Conservation (phyloP, 768 basidiomycete species). For the Panaeolus papilionaceus region DNA sequence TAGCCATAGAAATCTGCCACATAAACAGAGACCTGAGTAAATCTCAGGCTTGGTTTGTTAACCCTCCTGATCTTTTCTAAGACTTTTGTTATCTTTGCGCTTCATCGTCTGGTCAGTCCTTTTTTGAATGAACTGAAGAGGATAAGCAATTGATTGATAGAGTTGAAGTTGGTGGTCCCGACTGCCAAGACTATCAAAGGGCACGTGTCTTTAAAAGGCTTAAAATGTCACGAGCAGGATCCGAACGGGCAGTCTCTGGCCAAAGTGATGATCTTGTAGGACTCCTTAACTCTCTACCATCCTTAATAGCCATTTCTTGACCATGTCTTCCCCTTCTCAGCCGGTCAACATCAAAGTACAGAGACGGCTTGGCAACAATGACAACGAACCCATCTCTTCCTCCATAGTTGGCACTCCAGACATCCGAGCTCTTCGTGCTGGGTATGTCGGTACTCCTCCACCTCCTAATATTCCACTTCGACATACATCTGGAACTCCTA, state of each 20-base stretch:
- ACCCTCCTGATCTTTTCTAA: not conserved
- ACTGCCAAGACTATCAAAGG: not conserved
- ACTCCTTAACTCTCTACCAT: conserved; percentile 17
- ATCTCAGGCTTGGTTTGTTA: not conserved
- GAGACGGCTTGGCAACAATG: conserved; percentile 24
- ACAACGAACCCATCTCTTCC: conserved; percentile 35
- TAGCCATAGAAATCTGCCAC: conserved; percentile 4
- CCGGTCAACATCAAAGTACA: conserved; percentile 56
- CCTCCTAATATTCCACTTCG: conserved; percentile 62
- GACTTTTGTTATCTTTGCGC: not conserved
- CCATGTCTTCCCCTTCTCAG: conserved; percentile 62
- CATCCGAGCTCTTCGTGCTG: conserved; percentile 66
- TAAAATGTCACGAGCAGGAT: conserved; percentile 11
- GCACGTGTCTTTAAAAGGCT: conserved; percentile 4
- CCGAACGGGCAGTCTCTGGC: not conserved
- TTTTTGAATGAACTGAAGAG: not conserved
- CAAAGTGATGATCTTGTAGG: conserved; percentile 20
- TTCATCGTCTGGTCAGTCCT: not conserved
- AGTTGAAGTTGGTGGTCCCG: not conserved
- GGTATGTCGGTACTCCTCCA: conserved; percentile 64
- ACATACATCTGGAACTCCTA: conserved; percentile 28
- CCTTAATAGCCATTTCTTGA: conserved; percentile 18
- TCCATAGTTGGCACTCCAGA: conserved; percentile 63
- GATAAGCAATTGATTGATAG: not conserved
- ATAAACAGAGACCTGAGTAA: conserved; percentile 10